Evolutionary conservation across 768 basidiomycete genomes (phyloP).

Genomic region (button mushroom (Agaricus bisporus)): DNA sequence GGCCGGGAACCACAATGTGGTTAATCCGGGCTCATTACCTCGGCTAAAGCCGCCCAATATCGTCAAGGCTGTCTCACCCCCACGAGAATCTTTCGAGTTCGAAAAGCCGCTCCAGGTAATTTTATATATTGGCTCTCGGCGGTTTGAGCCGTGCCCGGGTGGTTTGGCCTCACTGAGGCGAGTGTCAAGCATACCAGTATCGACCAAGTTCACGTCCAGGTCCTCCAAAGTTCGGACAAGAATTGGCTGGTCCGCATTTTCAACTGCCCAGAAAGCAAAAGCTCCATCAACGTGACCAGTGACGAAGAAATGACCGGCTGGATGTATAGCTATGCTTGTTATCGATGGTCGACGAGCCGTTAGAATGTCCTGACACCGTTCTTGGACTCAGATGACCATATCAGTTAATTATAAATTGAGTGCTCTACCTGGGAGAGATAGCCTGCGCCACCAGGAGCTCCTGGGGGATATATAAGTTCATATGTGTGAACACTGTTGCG

Average conservation of each 20-base stretch:
- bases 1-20: slow-evolving; percentile 60
- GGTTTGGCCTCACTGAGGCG: slow-evolving; percentile 19
- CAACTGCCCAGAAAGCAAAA: slow-evolving; percentile 77
- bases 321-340: slow-evolving; percentile 68
- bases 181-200: slow-evolving; percentile 40
- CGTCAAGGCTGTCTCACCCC: slow-evolving; percentile 68
- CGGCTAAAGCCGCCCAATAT: slow-evolving; percentile 71
- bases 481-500: slow-evolving; percentile 52
- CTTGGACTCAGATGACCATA: background rate
- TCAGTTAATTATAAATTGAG: too few species aligned
- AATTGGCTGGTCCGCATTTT: slow-evolving; percentile 72
- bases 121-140: slow-evolving; percentile 78
- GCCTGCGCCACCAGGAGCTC: slow-evolving; percentile 74
- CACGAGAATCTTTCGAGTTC: slow-evolving; percentile 54
- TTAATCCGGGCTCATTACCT: slow-evolving; percentile 54
- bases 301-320: slow-evolving; percentile 69
- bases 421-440: slow-evolving; percentile 31
- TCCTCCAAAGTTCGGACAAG: slow-evolving; percentile 64
- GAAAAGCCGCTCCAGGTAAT: slow-evolving; percentile 78
- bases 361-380: slow-evolving; percentile 48
- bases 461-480: slow-evolving; percentile 68
- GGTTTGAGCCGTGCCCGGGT: slow-evolving; percentile 11
- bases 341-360: slow-evolving; percentile 64
- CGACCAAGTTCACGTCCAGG: slow-evolving; percentile 48
- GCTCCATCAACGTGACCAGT: slow-evolving; percentile 80